Conservation (phyloP, 2,329 filamentous ascomycete genomes). For the Juglanconis oblonga region DNA sequence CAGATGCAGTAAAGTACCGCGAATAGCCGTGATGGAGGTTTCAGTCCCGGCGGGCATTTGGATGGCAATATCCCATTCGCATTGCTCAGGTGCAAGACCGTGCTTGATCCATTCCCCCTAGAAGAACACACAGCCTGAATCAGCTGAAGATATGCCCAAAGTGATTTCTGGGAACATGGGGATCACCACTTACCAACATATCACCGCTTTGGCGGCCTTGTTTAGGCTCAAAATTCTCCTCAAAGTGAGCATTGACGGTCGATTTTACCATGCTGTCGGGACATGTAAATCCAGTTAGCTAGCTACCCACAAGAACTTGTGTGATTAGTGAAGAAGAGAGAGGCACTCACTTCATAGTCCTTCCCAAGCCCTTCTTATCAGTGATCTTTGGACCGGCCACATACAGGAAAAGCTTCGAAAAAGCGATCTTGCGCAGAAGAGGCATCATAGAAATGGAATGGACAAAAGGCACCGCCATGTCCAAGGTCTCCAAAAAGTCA, state of each 20-base stretch:
- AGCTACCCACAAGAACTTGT: background rate
- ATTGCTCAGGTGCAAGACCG: background rate
- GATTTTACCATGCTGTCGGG: background rate
- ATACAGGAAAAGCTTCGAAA: background rate
- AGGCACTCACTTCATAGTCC: constrained; percentile 9
- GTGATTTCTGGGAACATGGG: no score
- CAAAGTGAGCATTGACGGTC: background rate
- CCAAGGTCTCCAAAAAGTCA: background rate
- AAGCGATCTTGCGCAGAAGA: background rate
- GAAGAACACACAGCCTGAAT: no score
- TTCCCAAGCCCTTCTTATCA: constrained; percentile 14
- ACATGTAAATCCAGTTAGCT: background rate
- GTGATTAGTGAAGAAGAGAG: background rate
- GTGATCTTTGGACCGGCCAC: constrained; percentile 3
- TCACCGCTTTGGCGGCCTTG: background rate
- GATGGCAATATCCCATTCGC: constrained; percentile 4
- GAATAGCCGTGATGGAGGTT: constrained; percentile 44
- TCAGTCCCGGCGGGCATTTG: constrained; percentile 44
- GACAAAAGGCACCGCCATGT: background rate
- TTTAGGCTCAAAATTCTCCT: background rate
- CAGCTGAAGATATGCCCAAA: background rate
- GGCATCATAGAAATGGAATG: background rate
- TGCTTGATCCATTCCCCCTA: constrained; percentile 10
- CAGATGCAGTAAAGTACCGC: constrained; percentile 43
- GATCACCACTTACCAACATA: constrained; percentile 1